These are phyloP conservation scores for Colletotrichum trifolii DNA, from an alignment of 2,329 filamentous ascomycete species.

Conservation along the genomic window DNA sequence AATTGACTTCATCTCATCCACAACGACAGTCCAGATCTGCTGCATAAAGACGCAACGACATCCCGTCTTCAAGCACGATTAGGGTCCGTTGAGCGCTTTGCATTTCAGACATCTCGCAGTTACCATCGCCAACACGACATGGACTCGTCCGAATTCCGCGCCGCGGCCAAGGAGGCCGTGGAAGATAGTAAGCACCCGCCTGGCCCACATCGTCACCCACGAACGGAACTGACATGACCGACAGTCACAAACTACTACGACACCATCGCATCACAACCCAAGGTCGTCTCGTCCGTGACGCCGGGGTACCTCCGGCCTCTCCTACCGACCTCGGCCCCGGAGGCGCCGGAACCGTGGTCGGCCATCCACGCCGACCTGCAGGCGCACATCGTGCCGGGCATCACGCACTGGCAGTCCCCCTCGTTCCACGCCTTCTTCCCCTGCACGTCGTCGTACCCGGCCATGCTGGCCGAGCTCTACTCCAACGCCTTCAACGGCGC, in stretches of 20 bases:
- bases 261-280: conserved; percentile 70
- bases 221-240: conserved; percentile 2
- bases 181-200: conserved; percentile 76
- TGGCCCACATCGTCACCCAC: neutral
- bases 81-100: neutral
- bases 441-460: conserved; percentile 82
- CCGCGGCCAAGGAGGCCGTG: conserved; percentile 80
- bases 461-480: conserved; percentile 93
- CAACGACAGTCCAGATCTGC: neutral
- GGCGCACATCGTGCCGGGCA: conserved; percentile 86
- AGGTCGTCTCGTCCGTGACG: conserved; percentile 80
- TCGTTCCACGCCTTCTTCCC: conserved; percentile 98
- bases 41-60: neutral
- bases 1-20: conserved; percentile 29
- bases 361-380: conserved; percentile 87
- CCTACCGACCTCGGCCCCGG: conserved; percentile 75
- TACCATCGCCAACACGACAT: conserved; percentile 55
- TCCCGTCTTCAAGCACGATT: neutral
- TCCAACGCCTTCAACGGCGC: conserved; percentile 88
- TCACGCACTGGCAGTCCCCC: conserved; percentile 95
- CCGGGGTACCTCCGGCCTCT: conserved; percentile 88
- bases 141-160: conserved; percentile 82
- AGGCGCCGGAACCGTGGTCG: conserved; percentile 77
- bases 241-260: conserved; percentile 87
- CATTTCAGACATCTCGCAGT: neutral